Base-by-base conservation (phyloP, 345 rosid species). In the Sonneratia caseolaris region DNA sequence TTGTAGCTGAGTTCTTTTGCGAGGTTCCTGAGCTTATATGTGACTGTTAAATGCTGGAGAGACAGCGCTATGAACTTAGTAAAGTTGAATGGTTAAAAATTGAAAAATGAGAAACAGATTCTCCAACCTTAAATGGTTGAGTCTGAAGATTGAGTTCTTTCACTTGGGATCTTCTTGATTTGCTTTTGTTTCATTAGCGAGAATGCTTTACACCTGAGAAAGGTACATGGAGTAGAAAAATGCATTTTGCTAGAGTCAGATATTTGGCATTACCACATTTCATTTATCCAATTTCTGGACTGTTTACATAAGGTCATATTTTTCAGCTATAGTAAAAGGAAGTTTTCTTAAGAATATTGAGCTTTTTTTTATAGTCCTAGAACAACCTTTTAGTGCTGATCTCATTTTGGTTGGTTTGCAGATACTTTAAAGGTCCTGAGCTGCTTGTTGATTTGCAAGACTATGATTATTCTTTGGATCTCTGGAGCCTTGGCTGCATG, bases 401-500 rank as follows among this genome's bases (percentile, higher is more conserved):
- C 24, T 73, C 71, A 14, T 66, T 37, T 48, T 40, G 55, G 68
- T 59, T 48, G 42, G 15, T 71, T 70, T 73, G 70, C 91, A 95
- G 99, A 82, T 95, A 95, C 79, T 95, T 92, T 48, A 95, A 95
- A 83, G 99, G 99, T 70, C 99, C 99, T 8, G 97, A 95, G 86
- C 96, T 95, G 68, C 96, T 95, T 69, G 97, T 95, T 59, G 99
- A 92, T 85, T 87, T 94, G 77, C 96, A 89, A 86, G 98, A 94
- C 73, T 94, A 94, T 80, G 98, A 94, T 83, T 94, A 94, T 79
- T 95, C 99, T 64, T 81, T 95, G 78, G 97, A 95, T 78, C 77
- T 95, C 74, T 95, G 99, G 99, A 95, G 99, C 82, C 97, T 95
- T 70, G 98, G 98, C 74, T 94, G 98, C 78, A 94, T 92, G 96